Conservation (phyloP, 2,329 filamentous ascomycete genomes). For the Epichloe scottii region DNA sequence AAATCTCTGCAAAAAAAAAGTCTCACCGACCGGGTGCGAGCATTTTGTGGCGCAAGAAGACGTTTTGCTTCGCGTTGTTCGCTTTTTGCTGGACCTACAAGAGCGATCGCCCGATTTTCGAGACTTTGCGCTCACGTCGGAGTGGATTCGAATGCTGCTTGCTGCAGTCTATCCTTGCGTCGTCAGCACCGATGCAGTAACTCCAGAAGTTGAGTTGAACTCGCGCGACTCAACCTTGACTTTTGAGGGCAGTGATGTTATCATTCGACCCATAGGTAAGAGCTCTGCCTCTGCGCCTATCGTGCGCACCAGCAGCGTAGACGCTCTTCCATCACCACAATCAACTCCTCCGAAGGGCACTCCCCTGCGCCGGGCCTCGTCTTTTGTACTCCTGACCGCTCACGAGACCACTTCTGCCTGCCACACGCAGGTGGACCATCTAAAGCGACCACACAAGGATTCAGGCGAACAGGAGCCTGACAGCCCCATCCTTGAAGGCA, state of each 20-base stretch:
- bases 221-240: conserved; percentile 69
- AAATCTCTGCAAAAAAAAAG: conserved; percentile 10
- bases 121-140: conserved; percentile 68
- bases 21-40: conserved; percentile 28
- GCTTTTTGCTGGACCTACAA: conserved; percentile 70
- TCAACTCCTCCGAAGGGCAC: conserved; percentile 40
- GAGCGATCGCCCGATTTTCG: conserved; percentile 63
- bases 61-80: conserved; percentile 63
- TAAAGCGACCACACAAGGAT: conserved; percentile 9
- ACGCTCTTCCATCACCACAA: conserved; percentile 35
- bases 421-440: conserved; percentile 26
- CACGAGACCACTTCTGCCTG: conserved; percentile 46
- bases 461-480: conserved; percentile 36
- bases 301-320: conserved; percentile 54
- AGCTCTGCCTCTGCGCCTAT: conserved; percentile 53
- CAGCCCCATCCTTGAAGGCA: conserved; percentile 59
- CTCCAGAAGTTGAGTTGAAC: conserved; percentile 74
- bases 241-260: conserved; percentile 76
- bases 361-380: conserved; percentile 67
- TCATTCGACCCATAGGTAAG: conserved; percentile 57
- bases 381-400: conserved; percentile 77
- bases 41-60: conserved; percentile 39
- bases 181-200: conserved; percentile 73
- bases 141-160: conserved; percentile 70
- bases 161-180: conserved; percentile 76